These are phyloP conservation scores for Phytophthora tubulina DNA, from an alignment of 352 stramenopile species.

Conservation along the genomic window DNA sequence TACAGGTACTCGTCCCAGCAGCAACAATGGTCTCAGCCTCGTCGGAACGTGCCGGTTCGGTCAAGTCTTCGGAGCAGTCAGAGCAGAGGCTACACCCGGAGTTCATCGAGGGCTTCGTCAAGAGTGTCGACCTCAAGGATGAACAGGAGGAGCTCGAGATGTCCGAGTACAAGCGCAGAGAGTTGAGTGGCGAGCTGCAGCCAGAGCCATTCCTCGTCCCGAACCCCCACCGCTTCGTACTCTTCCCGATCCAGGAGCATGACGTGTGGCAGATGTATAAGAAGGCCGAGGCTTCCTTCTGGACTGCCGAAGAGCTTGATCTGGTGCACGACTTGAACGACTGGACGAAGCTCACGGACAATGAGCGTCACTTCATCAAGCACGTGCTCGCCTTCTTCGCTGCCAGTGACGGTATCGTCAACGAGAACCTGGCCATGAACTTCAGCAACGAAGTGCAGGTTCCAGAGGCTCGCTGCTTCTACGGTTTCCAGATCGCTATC, in stretches of 20 bases:
- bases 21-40: constrained; percentile 49
- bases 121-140: constrained; percentile 27
- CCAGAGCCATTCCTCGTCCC: constrained; percentile 94
- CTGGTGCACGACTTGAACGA: constrained; percentile 96
- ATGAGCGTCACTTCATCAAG: constrained; percentile 98
- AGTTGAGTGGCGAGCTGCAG: constrained; percentile 85
- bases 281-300: constrained; percentile 98
- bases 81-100: constrained; percentile 31
- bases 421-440: constrained; percentile 99
- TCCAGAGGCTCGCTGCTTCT: constrained; percentile 98
- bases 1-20: neutral
- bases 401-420: constrained; percentile 98
- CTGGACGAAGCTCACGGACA: constrained; percentile 93
- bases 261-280: constrained; percentile 99
- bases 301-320: constrained; percentile 99
- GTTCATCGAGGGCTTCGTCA: constrained; percentile 29
- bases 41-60: constrained; percentile 19
- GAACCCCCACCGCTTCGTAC: constrained; percentile 97
- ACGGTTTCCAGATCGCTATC: constrained; percentile 99
- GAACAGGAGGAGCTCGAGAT: constrained; percentile 46
- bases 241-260: constrained; percentile 98
- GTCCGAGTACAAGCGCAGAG: constrained; percentile 89
- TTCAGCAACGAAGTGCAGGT: constrained; percentile 98
- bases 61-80: constrained; percentile 37
- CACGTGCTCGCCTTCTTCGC: constrained; percentile 99